A percentile compares a stretch with the other conserved stretches of the same genome.
These are phyloP conservation scores for Seiridium cupressi DNA, from an alignment of 2,329 filamentous ascomycete genomes.

Conservation along the genomic window DNA sequence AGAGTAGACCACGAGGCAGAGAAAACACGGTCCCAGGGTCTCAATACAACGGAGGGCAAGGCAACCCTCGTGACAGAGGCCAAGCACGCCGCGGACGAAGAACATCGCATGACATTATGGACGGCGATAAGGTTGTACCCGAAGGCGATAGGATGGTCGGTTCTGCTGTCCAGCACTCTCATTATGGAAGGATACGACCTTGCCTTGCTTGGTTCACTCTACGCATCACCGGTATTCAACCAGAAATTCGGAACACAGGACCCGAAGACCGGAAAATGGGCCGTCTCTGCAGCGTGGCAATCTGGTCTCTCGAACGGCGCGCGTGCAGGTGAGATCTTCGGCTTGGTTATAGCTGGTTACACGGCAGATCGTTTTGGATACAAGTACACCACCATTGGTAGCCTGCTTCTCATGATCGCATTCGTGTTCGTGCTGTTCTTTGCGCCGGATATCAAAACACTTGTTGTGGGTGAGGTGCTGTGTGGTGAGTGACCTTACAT, in stretches of 20 bases:
- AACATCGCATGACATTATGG: constrained; percentile 39
- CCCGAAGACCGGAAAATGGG: constrained; percentile 34
- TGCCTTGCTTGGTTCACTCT: constrained; percentile 47
- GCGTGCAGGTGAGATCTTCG: constrained; percentile 52
- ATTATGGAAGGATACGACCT: constrained; percentile 54
- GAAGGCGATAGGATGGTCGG: constrained; percentile 47
- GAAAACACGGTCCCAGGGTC: background rate
- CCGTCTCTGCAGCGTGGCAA: constrained; percentile 56
- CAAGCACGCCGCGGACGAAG: constrained; percentile 36
- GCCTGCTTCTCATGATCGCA: constrained; percentile 41
- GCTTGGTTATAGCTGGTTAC: constrained; percentile 52
- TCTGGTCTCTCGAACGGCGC: constrained; percentile 53
- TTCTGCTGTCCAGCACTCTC: constrained; percentile 42
- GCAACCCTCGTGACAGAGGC: constrained; percentile 31
- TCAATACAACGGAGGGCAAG: background rate
- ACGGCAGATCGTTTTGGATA: constrained; percentile 49
- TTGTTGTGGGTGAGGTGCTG: constrained; percentile 49
- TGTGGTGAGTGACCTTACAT: constrained; percentile 22
- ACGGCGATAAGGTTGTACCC: constrained; percentile 40
- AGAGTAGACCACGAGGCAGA: background rate
- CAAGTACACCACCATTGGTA: constrained; percentile 46
- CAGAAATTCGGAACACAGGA: constrained; percentile 42
- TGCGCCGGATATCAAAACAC: constrained; percentile 41
- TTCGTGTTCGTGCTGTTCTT: constrained; percentile 57
- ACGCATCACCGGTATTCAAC: constrained; percentile 44